A percentile compares a stretch with the other conserved stretches of the same genome.
Conservation (phyloP, 2,329 filamentous ascomycete genomes). For the Microdochium bolleyi region DNA sequence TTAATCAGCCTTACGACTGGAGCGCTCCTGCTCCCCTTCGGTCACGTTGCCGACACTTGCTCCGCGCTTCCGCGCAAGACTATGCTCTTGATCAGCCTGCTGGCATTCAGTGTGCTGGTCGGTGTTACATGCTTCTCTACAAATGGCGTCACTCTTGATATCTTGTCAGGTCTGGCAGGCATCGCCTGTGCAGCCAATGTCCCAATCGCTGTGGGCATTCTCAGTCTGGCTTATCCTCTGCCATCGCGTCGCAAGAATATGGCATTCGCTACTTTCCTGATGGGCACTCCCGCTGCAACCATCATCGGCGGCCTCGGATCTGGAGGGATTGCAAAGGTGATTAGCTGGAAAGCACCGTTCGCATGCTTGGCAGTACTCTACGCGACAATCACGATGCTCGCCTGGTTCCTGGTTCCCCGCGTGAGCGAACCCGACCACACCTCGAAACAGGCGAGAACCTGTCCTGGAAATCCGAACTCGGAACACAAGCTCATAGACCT, state of each 20-base stretch:
- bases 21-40: slow-evolving; percentile 21
- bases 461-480: slow-evolving; percentile 9
- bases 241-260: slow-evolving; percentile 21
- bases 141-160: slow-evolving; percentile 19
- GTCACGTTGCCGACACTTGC: slow-evolving; percentile 18
- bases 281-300: slow-evolving; percentile 21
- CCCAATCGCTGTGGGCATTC: slow-evolving; percentile 20
- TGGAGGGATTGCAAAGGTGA: slow-evolving; percentile 16
- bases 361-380: slow-evolving; percentile 20
- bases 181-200: slow-evolving; percentile 22
- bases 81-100: slow-evolving; percentile 18
- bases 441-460: slow-evolving; percentile 8
- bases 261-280: slow-evolving; percentile 22
- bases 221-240: slow-evolving; percentile 19
- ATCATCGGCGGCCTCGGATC: slow-evolving; percentile 23
- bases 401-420: slow-evolving; percentile 18
- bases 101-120: slow-evolving; percentile 17
- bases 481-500: slow-evolving; percentile 10
- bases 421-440: slow-evolving; percentile 11
- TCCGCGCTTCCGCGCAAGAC: slow-evolving; percentile 16
- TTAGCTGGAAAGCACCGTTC: slow-evolving; percentile 22
- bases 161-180: slow-evolving; percentile 20
- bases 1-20: slow-evolving; percentile 17
- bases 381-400: slow-evolving; percentile 13
- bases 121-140: slow-evolving; percentile 16